Conservation (phyloP, 768 basidiomycete species). For the Hericium rajendrae region DNA sequence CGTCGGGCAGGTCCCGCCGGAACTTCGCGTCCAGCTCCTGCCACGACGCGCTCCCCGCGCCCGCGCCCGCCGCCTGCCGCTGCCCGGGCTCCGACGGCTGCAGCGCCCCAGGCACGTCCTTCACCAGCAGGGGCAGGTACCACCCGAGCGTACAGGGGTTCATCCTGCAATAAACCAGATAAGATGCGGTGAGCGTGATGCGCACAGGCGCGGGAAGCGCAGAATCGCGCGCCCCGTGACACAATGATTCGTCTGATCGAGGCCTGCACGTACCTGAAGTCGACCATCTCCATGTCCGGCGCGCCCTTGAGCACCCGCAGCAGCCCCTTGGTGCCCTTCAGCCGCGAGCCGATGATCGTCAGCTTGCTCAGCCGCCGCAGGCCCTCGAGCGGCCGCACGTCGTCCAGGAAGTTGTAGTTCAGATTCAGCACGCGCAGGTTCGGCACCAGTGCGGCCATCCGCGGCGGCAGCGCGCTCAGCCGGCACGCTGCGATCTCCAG, state of each 20-base stretch:
- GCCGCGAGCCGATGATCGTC: conserved; percentile 73
- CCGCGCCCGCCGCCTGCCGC: conserved; percentile 8
- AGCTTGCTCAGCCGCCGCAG: conserved; percentile 72
- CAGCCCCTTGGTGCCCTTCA: conserved; percentile 66
- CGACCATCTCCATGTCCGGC: conserved; percentile 78
- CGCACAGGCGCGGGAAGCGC: background rate
- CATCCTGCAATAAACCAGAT: conserved; percentile 45
- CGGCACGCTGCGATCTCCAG: conserved; percentile 87
- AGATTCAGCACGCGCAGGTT: conserved; percentile 89
- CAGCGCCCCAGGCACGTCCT: conserved; percentile 55
- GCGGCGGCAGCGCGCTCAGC: conserved; percentile 61
- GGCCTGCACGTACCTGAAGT: conserved; percentile 61
- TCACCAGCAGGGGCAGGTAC: conserved; percentile 83
- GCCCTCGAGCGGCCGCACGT: conserved; percentile 55
- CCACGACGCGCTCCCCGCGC: conserved; percentile 34
- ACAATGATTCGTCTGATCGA: conserved; percentile 2
- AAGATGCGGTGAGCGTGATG: background rate
- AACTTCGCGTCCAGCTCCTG: conserved; percentile 75
- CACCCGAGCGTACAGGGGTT: conserved; percentile 95
- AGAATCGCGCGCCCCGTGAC: background rate
- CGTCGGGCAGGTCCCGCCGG: conserved; percentile 84
- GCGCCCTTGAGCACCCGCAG: conserved; percentile 64
- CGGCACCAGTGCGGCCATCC: conserved; percentile 57
- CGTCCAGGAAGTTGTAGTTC: conserved; percentile 94
- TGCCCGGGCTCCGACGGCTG: conserved; percentile 41